Conservation (phyloP, 805 yeast genomes). For the Ogataea thermomethanolica region DNA sequence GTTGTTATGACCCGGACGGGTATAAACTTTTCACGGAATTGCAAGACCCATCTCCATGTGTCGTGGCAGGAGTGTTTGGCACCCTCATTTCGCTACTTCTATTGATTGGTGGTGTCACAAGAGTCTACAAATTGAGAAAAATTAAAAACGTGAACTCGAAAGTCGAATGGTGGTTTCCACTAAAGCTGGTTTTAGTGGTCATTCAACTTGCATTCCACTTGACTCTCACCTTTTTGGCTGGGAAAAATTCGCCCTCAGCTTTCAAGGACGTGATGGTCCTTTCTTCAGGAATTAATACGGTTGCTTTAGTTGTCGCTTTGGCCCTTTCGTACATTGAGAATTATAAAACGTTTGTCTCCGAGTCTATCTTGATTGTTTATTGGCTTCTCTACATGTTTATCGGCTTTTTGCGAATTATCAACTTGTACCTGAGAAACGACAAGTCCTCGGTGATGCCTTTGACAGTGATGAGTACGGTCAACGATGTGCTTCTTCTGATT, state of each 20-base stretch:
- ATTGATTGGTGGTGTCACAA: conserved; percentile 37
- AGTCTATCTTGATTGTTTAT: conserved; percentile 64
- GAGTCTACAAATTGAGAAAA: conserved; percentile 34
- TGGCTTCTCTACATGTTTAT: conserved; percentile 63
- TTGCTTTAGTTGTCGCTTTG: conserved; percentile 49
- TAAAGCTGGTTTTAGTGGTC: conserved; percentile 39
- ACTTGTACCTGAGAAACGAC: conserved; percentile 37
- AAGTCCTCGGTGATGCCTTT: conserved; percentile 31
- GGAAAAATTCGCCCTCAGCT: conserved; percentile 13
- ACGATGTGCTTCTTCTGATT: conserved; percentile 39
- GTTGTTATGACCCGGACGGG: conserved; percentile 42
- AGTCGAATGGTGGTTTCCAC: conserved; percentile 38
- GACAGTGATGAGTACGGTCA: conserved; percentile 28
- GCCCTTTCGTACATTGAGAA: conserved; percentile 69
- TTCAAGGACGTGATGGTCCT: conserved; percentile 28
- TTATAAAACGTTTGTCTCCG: conserved; percentile 60
- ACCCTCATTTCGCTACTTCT: conserved; percentile 36
- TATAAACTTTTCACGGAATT: conserved; percentile 38
- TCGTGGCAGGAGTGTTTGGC: conserved; percentile 43
- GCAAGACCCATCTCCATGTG: conserved; percentile 51
- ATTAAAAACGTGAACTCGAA: conserved; percentile 30
- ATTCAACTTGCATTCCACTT: conserved; percentile 39
- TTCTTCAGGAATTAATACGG: conserved; percentile 32
- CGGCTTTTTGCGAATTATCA: conserved; percentile 43
- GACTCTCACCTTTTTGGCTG: conserved; percentile 16